A percentile compares a stretch with the other conserved stretches of the same genome.
Evolutionary conservation across 2,329 filamentous ascomycete species (phyloP).

Genomic region (Pseudogymnoascus sp.): DNA sequence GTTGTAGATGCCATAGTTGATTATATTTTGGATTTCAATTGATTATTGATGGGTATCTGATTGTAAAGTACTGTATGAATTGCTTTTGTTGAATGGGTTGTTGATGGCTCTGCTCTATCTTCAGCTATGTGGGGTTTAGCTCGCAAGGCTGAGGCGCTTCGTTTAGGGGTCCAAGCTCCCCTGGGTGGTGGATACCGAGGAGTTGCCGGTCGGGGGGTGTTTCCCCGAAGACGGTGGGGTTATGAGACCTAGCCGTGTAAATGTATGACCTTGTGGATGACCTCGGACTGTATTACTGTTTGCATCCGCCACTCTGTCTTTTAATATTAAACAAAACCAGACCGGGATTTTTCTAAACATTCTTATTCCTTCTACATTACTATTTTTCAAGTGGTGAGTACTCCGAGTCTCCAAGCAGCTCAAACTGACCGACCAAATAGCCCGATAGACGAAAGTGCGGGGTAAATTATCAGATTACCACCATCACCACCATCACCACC

Average conservation of each 20-base stretch:
- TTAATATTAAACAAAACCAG: neutral
- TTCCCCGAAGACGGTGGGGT: slow-evolving; percentile 4
- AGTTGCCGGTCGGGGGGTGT: neutral
- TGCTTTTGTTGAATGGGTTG: neutral
- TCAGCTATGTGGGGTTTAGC: slow-evolving; percentile 1
- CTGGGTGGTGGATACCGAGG: neutral
- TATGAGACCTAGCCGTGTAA: neutral
- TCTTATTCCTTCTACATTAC: neutral
- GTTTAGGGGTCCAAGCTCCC: neutral
- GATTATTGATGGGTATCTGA: neutral
- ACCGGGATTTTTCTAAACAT: neutral
- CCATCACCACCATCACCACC: neutral
- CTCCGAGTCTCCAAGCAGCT: neutral
- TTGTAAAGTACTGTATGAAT: neutral
- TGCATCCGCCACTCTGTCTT: neutral
- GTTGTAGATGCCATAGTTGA: neutral
- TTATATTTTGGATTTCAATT: neutral
- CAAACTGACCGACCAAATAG: neutral
- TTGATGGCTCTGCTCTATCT: neutral
- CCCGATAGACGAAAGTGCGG: neutral
- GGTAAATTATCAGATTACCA: neutral
- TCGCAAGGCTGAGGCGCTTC: neutral
- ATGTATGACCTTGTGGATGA: neutral
- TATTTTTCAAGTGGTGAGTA: neutral
- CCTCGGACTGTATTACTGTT: neutral